Conservation (phyloP, 2,329 filamentous ascomycete species). For the Capronia coronata region DNA sequence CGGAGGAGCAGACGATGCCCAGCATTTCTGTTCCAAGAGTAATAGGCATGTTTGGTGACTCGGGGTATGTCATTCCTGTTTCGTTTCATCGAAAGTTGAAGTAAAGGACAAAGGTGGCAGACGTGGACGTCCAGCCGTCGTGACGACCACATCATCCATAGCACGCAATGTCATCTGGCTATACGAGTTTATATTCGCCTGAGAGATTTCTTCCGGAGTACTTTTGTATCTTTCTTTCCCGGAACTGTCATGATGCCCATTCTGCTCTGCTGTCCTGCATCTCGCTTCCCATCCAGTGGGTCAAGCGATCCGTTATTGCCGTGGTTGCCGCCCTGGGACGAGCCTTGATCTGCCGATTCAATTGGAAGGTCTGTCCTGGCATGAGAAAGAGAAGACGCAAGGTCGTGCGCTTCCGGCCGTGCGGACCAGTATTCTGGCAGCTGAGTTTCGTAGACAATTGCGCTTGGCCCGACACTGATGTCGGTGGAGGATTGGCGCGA, state of each 20-base stretch:
- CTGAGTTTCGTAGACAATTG: constrained; percentile 19
- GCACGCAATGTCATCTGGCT: background rate
- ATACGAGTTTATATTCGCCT: background rate
- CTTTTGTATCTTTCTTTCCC: constrained; percentile 17
- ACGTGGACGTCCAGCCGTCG: too few species aligned
- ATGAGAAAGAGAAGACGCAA: background rate
- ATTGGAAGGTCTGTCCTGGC: too few species aligned
- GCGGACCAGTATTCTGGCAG: constrained; percentile 19
- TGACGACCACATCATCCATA: too few species aligned
- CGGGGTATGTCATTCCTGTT: too few species aligned
- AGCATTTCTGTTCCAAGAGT: background rate
- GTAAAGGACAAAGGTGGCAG: too few species aligned
- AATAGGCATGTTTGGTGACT: background rate
- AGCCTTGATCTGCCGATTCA: too few species aligned
- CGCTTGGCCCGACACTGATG: constrained; percentile 13
- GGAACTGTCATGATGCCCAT: constrained; percentile 22
- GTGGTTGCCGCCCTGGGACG: too few species aligned
- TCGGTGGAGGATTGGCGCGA: background rate
- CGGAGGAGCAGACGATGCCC: background rate
- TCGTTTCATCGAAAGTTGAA: too few species aligned
- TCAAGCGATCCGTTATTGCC: too few species aligned
- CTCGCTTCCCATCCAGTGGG: too few species aligned
- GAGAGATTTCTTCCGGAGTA: constrained; percentile 21
- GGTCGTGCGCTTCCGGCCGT: constrained; percentile 7
- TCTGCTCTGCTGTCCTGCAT: constrained; percentile 8